These are phyloP conservation scores for Yueomyces sinensis DNA, from an alignment of 805 yeast species.

Conservation along the genomic window DNA sequence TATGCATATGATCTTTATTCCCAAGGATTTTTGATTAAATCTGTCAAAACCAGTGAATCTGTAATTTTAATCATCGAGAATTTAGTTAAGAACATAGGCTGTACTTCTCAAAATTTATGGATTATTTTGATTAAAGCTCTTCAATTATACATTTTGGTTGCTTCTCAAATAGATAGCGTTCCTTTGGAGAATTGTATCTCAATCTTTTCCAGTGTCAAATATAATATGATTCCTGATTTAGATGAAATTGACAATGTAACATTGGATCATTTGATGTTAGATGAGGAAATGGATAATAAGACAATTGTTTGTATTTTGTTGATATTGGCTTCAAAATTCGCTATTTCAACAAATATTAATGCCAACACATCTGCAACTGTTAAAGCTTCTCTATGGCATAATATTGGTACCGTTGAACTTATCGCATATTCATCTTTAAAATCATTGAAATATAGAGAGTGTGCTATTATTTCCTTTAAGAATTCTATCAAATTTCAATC, in stretches of 20 bases:
- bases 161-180: slow-evolving; percentile 35
- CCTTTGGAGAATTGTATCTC: slow-evolving; percentile 33
- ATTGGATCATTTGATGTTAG: slow-evolving; percentile 9
- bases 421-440: slow-evolving; percentile 29
- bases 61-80: slow-evolving; percentile 28
- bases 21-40: slow-evolving; percentile 58
- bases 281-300: slow-evolving; percentile 13
- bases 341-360: slow-evolving; percentile 18
- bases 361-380: slow-evolving; percentile 29
- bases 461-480: slow-evolving; percentile 46
- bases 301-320: slow-evolving; percentile 29
- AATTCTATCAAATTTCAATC: slow-evolving; percentile 61
- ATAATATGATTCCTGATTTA: slow-evolving; percentile 7
- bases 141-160: slow-evolving; percentile 39
- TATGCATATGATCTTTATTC: slow-evolving; percentile 38
- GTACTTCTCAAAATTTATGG: slow-evolving; percentile 49
- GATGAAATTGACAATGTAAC: slow-evolving; percentile 21
- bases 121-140: slow-evolving; percentile 45
- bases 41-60: slow-evolving; percentile 33
- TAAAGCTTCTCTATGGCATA: slow-evolving; percentile 45
- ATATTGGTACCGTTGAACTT: slow-evolving; percentile 56
- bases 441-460: slow-evolving; percentile 26
- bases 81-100: slow-evolving; percentile 7
- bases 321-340: slow-evolving; percentile 35
- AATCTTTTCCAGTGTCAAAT: slow-evolving; percentile 12